These are phyloP conservation scores for Starmerella sirachaensis DNA, from an alignment of 805 yeast genomes.

Conservation along the genomic window DNA sequence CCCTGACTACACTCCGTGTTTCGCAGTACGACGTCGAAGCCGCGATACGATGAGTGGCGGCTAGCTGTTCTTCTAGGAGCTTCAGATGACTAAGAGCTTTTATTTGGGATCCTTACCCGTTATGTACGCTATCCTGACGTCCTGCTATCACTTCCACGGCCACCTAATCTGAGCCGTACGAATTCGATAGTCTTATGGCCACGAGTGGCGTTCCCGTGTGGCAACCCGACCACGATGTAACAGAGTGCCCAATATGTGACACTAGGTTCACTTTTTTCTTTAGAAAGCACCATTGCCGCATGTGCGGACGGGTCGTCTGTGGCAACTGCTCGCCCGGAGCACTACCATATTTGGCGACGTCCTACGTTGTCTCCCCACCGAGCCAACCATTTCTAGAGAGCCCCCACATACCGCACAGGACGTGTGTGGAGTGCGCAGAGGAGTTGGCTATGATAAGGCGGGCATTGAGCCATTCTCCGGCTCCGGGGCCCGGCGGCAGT, in stretches of 20 bases:
- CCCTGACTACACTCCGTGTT: too few relatives aligned
- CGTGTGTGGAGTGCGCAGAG: conserved; percentile 62
- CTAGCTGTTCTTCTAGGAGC: too few relatives aligned
- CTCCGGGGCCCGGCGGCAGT: conserved; percentile 4
- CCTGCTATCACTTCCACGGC: too few relatives aligned
- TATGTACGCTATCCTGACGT: too few relatives aligned
- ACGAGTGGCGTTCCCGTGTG: conserved; percentile 41
- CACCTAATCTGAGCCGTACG: too few relatives aligned
- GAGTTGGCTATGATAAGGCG: conserved; percentile 43
- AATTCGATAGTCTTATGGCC: too few relatives aligned
- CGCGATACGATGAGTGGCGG: too few relatives aligned
- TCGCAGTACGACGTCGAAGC: too few relatives aligned
- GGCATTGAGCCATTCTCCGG: conserved; percentile 27
- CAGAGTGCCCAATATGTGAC: conserved; percentile 45
- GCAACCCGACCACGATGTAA: conserved; percentile 55
- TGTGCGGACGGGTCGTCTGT: conserved; percentile 72
- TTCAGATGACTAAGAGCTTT: too few relatives aligned
- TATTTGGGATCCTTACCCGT: too few relatives aligned
- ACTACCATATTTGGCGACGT: conserved; percentile 45
- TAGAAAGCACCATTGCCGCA: conserved; percentile 68
- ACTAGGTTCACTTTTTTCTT: conserved; percentile 44
- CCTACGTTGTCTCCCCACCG: conserved; percentile 47
- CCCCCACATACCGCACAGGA: conserved; percentile 49
- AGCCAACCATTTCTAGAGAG: conserved; percentile 37
- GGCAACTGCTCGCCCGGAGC: conserved; percentile 47